Evolutionary conservation across 129 eudicot genomes (phyloP).

Genomic region (Arctium minus): DNA sequence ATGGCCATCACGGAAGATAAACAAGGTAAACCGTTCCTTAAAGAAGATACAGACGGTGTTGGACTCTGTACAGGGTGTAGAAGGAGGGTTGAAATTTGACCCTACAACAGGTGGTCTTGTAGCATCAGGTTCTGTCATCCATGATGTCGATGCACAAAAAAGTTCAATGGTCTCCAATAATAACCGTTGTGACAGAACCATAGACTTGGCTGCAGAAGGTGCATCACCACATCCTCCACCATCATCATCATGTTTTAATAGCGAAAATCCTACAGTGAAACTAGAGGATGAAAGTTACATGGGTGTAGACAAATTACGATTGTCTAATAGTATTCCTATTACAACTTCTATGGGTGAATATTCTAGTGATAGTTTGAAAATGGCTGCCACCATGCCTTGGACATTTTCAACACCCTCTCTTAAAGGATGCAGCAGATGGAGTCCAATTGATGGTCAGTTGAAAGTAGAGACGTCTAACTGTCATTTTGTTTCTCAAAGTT

Average conservation of each 20-base stretch:
- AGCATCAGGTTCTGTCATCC: conserved; percentile 48
- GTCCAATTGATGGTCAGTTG: conserved; percentile 10
- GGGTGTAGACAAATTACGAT: conserved; percentile 25
- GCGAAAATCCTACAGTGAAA: conserved; percentile 34
- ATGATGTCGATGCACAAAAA: conserved; percentile 42
- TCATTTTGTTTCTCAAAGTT: conserved; percentile 30
- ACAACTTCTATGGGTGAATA: conserved; percentile 20
- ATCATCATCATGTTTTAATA: conserved; percentile 22
- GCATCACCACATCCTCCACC: conserved; percentile 24
- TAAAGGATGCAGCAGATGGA: conserved; percentile 19
- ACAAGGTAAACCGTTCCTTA: conserved; percentile 89
- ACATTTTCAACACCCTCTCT: conserved; percentile 22
- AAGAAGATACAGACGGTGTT: conserved; percentile 79
- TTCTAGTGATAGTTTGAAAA: conserved; percentile 18
- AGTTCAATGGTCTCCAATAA: conserved; percentile 23
- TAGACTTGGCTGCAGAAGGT: conserved; percentile 19
- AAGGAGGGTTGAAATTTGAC: conserved; percentile 84
- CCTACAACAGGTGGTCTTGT: conserved; percentile 67
- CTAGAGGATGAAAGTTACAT: conserved; percentile 38
- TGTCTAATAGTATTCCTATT: conserved; percentile 14
- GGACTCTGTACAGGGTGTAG: conserved; percentile 89
- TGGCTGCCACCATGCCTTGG: conserved; percentile 37
- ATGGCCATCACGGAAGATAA: conserved; percentile 98
- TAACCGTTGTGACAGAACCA: conserved; percentile 9
- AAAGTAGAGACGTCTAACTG: conserved; percentile 28